Conservation (phyloP, 2,329 filamentous ascomycete species). For the Talaromyces sp. region DNA sequence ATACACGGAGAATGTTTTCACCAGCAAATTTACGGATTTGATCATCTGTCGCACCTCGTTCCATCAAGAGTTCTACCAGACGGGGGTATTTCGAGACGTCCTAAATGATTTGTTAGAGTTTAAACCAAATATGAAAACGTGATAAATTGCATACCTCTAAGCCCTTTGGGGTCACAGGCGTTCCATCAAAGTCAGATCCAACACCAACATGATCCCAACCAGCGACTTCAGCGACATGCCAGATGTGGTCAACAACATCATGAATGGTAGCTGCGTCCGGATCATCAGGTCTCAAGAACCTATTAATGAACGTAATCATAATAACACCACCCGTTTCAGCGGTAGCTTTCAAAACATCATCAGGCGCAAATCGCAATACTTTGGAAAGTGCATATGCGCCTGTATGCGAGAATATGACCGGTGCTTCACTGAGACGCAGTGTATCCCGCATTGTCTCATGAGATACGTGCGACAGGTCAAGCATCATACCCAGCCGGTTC, state of each 20-base stretch:
- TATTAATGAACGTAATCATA: conserved; percentile 25
- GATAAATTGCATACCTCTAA: conserved; percentile 9
- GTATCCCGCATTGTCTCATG: conserved; percentile 26
- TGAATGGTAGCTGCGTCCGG: conserved; percentile 31
- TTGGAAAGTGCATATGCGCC: conserved; percentile 17
- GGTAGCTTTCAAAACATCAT: conserved; percentile 23
- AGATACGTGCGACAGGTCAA: conserved; percentile 29
- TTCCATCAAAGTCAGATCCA: conserved; percentile 19
- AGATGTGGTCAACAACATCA: conserved; percentile 31
- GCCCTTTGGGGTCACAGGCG: conserved; percentile 12
- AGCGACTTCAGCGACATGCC: conserved; percentile 15
- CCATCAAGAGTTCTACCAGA: conserved; percentile 25
- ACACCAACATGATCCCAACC: conserved; percentile 19
- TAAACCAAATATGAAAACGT: neutral
- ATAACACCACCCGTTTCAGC: conserved; percentile 24
- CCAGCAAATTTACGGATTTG: conserved; percentile 38
- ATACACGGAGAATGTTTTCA: conserved; percentile 36
- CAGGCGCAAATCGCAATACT: conserved; percentile 23
- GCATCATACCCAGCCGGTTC: conserved; percentile 30
- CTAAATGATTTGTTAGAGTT: conserved; percentile 8
- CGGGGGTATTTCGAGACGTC: conserved; percentile 25
- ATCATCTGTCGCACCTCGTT: conserved; percentile 39
- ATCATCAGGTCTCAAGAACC: conserved; percentile 21
- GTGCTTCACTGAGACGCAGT: conserved; percentile 23
- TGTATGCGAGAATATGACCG: conserved; percentile 27